These are phyloP conservation scores for Chenopodium berlandieri DNA, from an alignment of 148 eudicot genomes.

Conservation along the genomic window DNA sequence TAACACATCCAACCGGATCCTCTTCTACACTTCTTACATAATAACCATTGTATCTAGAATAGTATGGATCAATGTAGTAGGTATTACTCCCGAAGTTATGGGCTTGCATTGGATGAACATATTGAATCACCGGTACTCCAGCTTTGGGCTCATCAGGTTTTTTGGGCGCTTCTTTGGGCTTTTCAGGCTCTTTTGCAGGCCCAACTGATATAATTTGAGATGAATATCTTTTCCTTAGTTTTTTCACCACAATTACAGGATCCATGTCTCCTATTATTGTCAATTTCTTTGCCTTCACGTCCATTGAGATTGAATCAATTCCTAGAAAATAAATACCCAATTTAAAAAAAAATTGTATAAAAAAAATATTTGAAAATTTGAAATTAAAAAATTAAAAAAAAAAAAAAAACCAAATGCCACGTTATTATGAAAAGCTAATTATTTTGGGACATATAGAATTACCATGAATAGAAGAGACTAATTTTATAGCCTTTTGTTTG, in stretches of 20 bases:
- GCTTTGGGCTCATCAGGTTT: constrained; percentile 7
- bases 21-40: constrained; percentile 37
- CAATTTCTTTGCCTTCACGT: constrained; percentile 41
- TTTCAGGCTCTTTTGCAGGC: constrained; percentile 53
- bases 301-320: constrained; percentile 55
- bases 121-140: not conserved
- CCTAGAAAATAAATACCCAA: constrained; percentile 31
- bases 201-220: constrained; percentile 51
- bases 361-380: too few relatives aligned
- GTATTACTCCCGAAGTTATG: not conserved
- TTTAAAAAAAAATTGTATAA: too few relatives aligned
- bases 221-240: constrained; percentile 45
- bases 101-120: not conserved
- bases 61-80: not conserved
- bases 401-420: too few relatives aligned
- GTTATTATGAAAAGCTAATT: too few relatives aligned
- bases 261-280: constrained; percentile 62
- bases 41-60: not conserved
- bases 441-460: constrained; percentile 7
- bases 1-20: constrained; percentile 55
- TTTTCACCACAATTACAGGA: constrained; percentile 40
- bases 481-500: constrained; percentile 61
- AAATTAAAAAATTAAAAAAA: too few relatives aligned
- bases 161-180: constrained; percentile 37
- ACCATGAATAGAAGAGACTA: constrained; percentile 53